Conservation (phyloP, 202 grass and related monocot species). For the Carex sylvatica region DNA sequence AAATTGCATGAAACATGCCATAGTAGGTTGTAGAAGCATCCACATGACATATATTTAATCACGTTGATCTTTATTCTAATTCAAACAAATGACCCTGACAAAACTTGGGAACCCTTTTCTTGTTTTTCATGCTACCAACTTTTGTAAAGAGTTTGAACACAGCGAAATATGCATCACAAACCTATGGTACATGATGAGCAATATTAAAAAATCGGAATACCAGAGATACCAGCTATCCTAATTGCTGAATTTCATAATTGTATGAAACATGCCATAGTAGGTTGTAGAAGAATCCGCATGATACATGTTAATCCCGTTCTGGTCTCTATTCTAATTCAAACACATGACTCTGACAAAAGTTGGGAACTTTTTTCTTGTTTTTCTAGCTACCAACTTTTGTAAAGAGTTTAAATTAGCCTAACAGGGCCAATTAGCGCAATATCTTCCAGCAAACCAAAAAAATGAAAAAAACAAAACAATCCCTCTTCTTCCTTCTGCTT, state of each 20-base stretch:
- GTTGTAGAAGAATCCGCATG: neutral
- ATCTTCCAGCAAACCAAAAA: neutral
- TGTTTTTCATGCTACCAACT: neutral
- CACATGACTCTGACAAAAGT: neutral
- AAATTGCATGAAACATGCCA: neutral
- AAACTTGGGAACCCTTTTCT: neutral
- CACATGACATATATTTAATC: neutral
- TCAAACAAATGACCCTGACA: neutral
- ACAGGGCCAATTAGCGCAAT: neutral
- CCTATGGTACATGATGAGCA: neutral
- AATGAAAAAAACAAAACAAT: neutral
- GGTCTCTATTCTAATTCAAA: neutral
- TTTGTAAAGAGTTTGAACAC: neutral
- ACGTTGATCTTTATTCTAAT: neutral
- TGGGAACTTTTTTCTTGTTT: neutral
- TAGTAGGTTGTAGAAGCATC: neutral
- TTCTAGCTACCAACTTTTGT: neutral
- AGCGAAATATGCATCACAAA: neutral
- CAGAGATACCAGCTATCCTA: neutral
- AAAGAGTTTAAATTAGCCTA: neutral
- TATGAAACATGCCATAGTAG: neutral
- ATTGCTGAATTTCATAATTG: neutral
- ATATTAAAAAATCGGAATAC: neutral
- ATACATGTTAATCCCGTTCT: neutral
- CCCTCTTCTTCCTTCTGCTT: neutral